Percentiles rank a stretch among this genome's conserved stretches.
Conservation (phyloP, 345 rosid species). For the Citrus mangshanensis region DNA sequence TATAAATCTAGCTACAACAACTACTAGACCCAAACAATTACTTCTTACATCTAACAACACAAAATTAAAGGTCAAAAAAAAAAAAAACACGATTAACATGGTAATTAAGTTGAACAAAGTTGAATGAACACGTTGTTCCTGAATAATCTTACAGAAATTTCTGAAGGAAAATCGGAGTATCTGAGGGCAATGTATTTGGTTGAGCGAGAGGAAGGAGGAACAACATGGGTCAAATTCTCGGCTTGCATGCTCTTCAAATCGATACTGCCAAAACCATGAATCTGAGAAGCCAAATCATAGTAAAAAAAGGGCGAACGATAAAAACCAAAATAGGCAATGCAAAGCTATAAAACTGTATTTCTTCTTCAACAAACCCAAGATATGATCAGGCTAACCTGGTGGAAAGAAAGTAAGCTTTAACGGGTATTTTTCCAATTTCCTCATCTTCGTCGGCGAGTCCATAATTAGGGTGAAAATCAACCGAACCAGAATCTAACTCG, state of each 20-base stretch:
- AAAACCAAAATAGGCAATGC: background rate
- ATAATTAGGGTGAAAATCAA: constrained; percentile 33
- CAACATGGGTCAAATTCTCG: constrained; percentile 71
- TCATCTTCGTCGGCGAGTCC: constrained; percentile 48
- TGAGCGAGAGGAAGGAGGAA: constrained; percentile 88
- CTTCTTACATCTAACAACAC: background rate
- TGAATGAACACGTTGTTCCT: constrained; percentile 1
- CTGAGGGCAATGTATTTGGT: constrained; percentile 84
- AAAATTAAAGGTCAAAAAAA: background rate
- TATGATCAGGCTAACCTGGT: constrained; percentile 49
- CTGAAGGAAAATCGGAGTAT: constrained; percentile 55
- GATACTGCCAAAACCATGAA: constrained; percentile 90
- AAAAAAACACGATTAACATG: background rate
- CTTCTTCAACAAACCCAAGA: background rate
- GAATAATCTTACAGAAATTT: constrained; percentile 60
- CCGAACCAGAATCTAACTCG: constrained; percentile 50
- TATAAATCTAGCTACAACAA: background rate
- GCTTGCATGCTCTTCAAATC: constrained; percentile 96
- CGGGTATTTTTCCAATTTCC: constrained; percentile 62
- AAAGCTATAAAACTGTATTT: background rate
- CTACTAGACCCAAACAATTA: background rate
- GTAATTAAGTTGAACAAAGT: constrained; percentile 1
- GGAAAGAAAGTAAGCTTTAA: constrained; percentile 77
- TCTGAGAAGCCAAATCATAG: constrained; percentile 58
- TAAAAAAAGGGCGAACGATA: constrained; percentile 21